Base-by-base conservation (phyloP, 2,329 filamentous ascomycete species). In the Pezicula carpinea region DNA sequence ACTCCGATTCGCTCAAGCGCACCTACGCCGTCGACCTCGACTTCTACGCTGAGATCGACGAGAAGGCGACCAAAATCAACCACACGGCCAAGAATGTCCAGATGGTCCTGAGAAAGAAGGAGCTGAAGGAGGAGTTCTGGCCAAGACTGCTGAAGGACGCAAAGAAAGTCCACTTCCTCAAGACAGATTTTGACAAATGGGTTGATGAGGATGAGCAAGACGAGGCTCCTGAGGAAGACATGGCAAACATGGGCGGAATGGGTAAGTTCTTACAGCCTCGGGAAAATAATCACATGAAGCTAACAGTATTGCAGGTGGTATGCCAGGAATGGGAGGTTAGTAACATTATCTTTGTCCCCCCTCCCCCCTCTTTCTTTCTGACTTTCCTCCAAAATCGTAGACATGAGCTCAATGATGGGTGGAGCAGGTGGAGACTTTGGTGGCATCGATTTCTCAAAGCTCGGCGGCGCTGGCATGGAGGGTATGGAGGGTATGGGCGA, bases 81-180 rank as follows among this genome's bases (percentile, higher is more conserved):
- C 89, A 96, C 80, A 95, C 87, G 39, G 77, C 81, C 64, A 89
- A 92, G 71, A 90, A 90, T 64, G 77, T 96, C 59, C 87, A 95
- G 76, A 71, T 97, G 61, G 87, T 95, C 67, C 79, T 99, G 69
- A 82, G 89, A 72, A 99, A 99, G 87, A 96, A 96, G 84, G 90
- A 95, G 65, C 79, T 93, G 56, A 88, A 90, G 72, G 82, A 89
- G 64, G 89, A 93, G 71, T 97, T 85, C 81, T 99, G 93, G 93
- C 91, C 91, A 54, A 83, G 93, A 55, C 79, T 99, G 63, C 79
- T 96, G 67, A 96, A 96, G 83, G 88, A 92, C 51, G 70, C 75
- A 58, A 85, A 89, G 79, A 96, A 89, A 77, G 74, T 88, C 46
- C 93, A 97, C 74, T 99, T 90, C 81, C 73, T 99, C 64, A 96